Evolutionary conservation across 345 rosid genomes (phyloP), one percentile per base, ranked within the genome.

Genomic region (Lumnitzera racemosa): DNA sequence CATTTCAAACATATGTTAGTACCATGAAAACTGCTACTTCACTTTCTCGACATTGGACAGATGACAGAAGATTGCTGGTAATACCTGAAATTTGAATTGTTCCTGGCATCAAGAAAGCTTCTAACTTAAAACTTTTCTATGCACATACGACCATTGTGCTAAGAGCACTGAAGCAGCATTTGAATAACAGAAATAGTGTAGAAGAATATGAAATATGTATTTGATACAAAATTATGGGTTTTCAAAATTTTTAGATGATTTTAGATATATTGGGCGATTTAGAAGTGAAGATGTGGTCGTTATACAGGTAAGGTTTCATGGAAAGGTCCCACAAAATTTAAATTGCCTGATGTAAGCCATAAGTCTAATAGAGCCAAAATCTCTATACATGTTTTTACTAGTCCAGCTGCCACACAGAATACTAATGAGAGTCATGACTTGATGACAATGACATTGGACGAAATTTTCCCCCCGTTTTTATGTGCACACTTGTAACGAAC

Each of bases 1-100:
- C 36, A 48, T 61, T 65, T 20, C 52, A 41, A 61, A 11, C 36
- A 15, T 47, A 59, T 15, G 31, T n/a, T 23, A 9, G 17, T 36
- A 7, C 15, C 16, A 46, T 29, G 48, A 41, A 5, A 25, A 20
- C 20, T 14, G n/a, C 52, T 14, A 61, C 31, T 17, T n/a, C 47
- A 36, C 51, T 14, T 50, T 27, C 10, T 8, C 13, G 46, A 1
- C 14, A 27, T 17, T 7, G 20, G 25, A 5, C 17, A 49, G 15
- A 11, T 6, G 10, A 7, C 16, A 10, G 0, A 52, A 12, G 61
- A 25, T 25, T 52, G 29, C 3, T 13, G 5, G 46, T 27, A 57
- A 53, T 76, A 89, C 96, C 96, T 83, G 94, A 83, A 68, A 92
- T 90, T 70, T 81, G 82, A 74, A 89, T 87, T 71, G 83, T 78